Evolutionary conservation across 805 yeast species (phyloP).

Genomic region (Candida nitratophila): DNA sequence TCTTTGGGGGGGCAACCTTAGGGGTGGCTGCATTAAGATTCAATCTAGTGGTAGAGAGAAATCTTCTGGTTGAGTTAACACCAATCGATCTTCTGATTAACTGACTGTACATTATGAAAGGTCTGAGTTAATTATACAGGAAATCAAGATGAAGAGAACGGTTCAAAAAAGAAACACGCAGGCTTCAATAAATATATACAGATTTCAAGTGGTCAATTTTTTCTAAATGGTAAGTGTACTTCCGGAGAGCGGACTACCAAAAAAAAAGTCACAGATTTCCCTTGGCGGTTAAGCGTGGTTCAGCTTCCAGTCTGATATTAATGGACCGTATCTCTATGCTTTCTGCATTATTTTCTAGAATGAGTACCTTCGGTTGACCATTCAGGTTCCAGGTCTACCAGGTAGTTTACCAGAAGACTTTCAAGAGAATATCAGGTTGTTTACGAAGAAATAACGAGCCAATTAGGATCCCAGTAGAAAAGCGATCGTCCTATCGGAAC

Average conservation of each 20-base stretch:
- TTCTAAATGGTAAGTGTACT: not conserved
- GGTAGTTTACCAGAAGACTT: too few relatives aligned
- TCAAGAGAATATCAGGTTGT: too few relatives aligned
- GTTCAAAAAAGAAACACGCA: not conserved
- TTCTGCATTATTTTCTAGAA: too few relatives aligned
- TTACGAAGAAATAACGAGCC: too few relatives aligned
- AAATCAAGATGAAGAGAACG: not conserved
- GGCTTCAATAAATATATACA: not conserved
- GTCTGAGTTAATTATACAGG: not conserved
- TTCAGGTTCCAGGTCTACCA: too few relatives aligned
- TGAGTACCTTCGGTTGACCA: too few relatives aligned
- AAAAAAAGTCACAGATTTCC: not conserved
- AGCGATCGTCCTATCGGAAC: not conserved
- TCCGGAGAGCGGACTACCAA: conserved; percentile 1
- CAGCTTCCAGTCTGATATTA: not conserved
- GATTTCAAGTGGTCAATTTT: not conserved
- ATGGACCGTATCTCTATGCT: too few relatives aligned
- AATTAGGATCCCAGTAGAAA: too few relatives aligned
- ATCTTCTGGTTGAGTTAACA: not conserved
- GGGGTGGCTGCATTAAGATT: not conserved
- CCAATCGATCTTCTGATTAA: not conserved
- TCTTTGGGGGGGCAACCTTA: not conserved
- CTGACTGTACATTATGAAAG: not conserved
- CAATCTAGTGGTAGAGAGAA: not conserved
- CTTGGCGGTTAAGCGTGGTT: not conserved